Base-by-base conservation (phyloP, 2,329 filamentous ascomycete species). In the Cadophora malorum region DNA sequence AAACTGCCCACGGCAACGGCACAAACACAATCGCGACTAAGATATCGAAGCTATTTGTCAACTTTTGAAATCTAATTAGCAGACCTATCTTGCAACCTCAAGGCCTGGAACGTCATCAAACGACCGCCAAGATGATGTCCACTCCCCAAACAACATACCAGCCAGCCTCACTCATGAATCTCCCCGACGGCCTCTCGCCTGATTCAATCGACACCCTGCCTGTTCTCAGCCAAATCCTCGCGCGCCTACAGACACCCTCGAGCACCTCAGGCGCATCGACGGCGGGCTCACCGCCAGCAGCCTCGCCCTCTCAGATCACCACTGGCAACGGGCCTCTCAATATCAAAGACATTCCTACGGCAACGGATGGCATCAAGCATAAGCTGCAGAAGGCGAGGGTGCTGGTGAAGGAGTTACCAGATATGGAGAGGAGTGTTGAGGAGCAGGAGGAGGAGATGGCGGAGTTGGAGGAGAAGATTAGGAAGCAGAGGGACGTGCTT, bases 141-240 rank as follows among this genome's bases (percentile, higher is more conserved):
- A 35, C 52, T 25, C 35, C 70, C 38, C 72, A 70, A 66, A 56
- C 64, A 60, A 66, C 69, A 31, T 71, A 81, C 74, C 80, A 59
- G 77, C 77, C 72, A 73, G 76, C 68, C 74, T 79, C 67, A 71
- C 76, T 67, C 73, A 72, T 67, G 69, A 75, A 73, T 31, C 73
- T 76, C 76, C 85, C 90, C 38, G 81, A 86, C 2, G 88, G 90
- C 66, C 91, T 96, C 70, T 87, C 92, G 61, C 91, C 94, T 33
- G 90, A 94, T 79, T 88, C 89, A 61, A 93, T 97, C 81, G 94
- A 97, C 82, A 88, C 93, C 73, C 86, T 97, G 64, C 93, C 94
- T 31, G 89, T 94, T 76, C 88, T 97, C 64, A 90, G 93, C 76
- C 85, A 89, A 68, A 88, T 97, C 73, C 88, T 97, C 69, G 84